phyloP scores from a whole-genome alignment of 169 alveolate genomes.

The Babesia gibsoni region DNA sequence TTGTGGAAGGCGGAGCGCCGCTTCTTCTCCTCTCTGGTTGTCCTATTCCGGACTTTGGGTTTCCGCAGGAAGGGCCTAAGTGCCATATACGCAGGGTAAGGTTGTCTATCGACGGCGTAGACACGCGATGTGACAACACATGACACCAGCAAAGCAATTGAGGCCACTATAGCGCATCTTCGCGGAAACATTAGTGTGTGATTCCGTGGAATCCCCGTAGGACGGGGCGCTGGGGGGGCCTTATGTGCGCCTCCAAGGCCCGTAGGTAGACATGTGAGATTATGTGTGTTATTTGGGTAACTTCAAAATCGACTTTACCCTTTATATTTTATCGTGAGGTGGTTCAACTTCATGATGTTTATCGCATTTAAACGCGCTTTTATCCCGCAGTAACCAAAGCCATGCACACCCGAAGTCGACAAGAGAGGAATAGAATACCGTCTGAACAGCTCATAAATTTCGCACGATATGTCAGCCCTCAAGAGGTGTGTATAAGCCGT shows the following conservation, averaged over 20 bases:
- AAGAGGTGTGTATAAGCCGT: not conserved
- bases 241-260: too few relatives aligned
- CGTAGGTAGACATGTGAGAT: too few relatives aligned
- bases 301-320: too few relatives aligned
- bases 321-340: too few relatives aligned
- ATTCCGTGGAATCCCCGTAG: not conserved
- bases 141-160: conserved; percentile 10
- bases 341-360: too few relatives aligned
- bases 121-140: not conserved
- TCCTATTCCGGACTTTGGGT: conserved; percentile 41
- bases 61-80: conserved; percentile 51
- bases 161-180: conserved; percentile 1
- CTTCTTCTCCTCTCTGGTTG: conserved; percentile 52
- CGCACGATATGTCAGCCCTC: conserved; percentile 26
- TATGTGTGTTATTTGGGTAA: too few relatives aligned
- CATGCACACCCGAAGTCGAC: conserved; percentile 26
- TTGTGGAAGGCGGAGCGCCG: conserved; percentile 56
- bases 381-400: not conserved
- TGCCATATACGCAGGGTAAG: conserved; percentile 8
- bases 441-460: conserved; percentile 28
- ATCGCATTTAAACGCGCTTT: not conserved
- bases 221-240: conserved; percentile 15
- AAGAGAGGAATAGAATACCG: conserved; percentile 29
- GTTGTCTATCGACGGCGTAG: not conserved
- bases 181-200: conserved; percentile 11